These are phyloP conservation scores for Choricystis sp. DNA, from an alignment of 139 green algal genomes.

Conservation along the genomic window DNA sequence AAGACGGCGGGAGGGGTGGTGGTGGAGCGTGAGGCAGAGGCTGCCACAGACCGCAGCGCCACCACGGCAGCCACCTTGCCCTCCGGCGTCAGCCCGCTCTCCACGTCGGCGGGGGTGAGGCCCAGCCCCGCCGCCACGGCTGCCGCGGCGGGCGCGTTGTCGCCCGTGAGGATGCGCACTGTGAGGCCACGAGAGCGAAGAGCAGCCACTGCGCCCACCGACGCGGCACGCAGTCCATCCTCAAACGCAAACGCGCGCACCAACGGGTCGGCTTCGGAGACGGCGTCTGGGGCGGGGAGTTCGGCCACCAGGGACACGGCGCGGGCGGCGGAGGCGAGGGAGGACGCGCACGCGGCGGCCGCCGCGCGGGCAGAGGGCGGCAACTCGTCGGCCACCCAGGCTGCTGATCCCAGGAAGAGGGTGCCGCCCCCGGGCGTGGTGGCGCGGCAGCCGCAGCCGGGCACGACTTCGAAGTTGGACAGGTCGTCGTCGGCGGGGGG, in stretches of 20 bases:
- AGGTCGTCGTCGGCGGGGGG: constrained; percentile 5
- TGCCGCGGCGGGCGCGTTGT: constrained; percentile 38
- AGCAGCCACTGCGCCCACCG: constrained; percentile 24
- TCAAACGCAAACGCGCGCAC: constrained; percentile 45
- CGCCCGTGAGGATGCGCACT: constrained; percentile 45
- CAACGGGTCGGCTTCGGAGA: background rate
- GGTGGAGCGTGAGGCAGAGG: too few species aligned
- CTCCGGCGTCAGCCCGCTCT: constrained; percentile 46
- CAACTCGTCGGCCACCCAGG: background rate
- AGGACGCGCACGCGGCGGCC: constrained; percentile 4
- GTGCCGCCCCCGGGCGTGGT: constrained; percentile 3
- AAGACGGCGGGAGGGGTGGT: constrained; percentile 24
- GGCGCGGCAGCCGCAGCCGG: constrained; percentile 26
- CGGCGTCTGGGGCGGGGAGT: background rate
- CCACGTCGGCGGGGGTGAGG: constrained; percentile 25
- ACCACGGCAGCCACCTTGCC: constrained; percentile 45
- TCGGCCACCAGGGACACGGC: constrained; percentile 1
- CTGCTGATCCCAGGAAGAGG: constrained; percentile 11
- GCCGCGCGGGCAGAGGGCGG: constrained; percentile 5
- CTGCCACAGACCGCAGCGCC: too few species aligned
- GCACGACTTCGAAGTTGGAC: constrained; percentile 18
- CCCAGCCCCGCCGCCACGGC: constrained; percentile 36
- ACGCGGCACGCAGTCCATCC: constrained; percentile 39
- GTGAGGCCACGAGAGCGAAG: constrained; percentile 19
- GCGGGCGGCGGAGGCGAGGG: background rate